phyloP scores from a whole-genome alignment of 192 early-diverging fungal species.

The Rhizophagus clarus region DNA sequence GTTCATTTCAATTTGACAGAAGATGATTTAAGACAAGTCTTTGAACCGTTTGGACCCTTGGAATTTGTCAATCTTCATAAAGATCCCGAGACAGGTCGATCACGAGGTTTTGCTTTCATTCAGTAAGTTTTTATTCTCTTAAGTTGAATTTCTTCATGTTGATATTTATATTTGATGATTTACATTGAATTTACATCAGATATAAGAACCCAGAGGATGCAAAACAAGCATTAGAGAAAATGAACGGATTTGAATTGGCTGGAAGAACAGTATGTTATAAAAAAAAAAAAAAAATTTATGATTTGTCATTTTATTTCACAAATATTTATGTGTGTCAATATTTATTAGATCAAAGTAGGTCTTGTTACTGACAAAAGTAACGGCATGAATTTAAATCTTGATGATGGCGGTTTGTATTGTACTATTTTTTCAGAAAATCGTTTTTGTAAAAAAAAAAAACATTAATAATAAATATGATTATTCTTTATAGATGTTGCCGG shows the following conservation, averaged over 20 bases:
- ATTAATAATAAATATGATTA: not conserved
- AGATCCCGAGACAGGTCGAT: constrained; percentile 71
- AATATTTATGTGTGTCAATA: not conserved
- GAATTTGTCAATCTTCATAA: constrained; percentile 83
- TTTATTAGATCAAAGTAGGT: constrained; percentile 72
- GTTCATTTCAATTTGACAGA: constrained; percentile 67
- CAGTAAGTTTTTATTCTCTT: constrained; percentile 51
- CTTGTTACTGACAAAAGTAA: constrained; percentile 68
- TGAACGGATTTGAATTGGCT: constrained; percentile 83
- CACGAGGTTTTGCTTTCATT: constrained; percentile 80
- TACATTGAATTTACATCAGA: constrained; percentile 39
- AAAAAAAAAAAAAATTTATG: not conserved
- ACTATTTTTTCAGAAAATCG: not conserved
- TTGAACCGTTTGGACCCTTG: constrained; percentile 83
- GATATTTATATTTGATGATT: not conserved
- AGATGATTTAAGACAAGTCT: constrained; percentile 75
- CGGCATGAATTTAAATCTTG: constrained; percentile 45
- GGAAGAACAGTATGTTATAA: constrained; percentile 61
- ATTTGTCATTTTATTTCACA: not conserved
- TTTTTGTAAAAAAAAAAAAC: not conserved
- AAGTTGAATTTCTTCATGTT: not conserved
- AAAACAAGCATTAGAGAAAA: constrained; percentile 72
- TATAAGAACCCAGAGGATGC: constrained; percentile 72
- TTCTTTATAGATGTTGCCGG: constrained; percentile 53
- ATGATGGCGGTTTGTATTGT: constrained; percentile 50